Conservation (phyloP, 805 yeast genomes). For the Cyberlindnera xylosilytica region DNA sequence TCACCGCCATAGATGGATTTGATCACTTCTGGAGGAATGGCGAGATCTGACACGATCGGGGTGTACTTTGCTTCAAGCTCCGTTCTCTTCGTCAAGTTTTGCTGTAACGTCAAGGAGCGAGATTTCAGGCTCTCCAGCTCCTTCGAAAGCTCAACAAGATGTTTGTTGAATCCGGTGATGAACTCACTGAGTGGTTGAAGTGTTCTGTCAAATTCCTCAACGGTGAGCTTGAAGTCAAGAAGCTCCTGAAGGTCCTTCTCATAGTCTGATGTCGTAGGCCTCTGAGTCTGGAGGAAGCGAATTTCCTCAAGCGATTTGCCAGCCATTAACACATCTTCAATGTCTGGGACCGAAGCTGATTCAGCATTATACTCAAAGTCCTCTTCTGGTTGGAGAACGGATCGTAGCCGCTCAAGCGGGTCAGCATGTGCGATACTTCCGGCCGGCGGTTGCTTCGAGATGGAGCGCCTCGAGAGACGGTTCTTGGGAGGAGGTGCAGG, state of each 20-base stretch:
- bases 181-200: constrained; percentile 50
- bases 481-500: background rate
- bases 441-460: background rate
- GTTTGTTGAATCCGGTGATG: constrained; percentile 53
- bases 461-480: constrained; percentile 1
- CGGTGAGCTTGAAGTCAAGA: constrained; percentile 15
- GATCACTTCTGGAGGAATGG: constrained; percentile 72
- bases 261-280: background rate
- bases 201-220: constrained; percentile 24
- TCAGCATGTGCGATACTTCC: background rate
- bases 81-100: constrained; percentile 45
- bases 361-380: background rate
- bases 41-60: constrained; percentile 72
- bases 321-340: background rate
- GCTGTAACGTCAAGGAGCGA: constrained; percentile 47
- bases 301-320: constrained; percentile 19
- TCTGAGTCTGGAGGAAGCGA: constrained; percentile 10
- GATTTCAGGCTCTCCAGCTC: constrained; percentile 61
- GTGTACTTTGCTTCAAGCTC: constrained; percentile 51
- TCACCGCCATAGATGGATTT: constrained; percentile 55
- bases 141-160: constrained; percentile 50
- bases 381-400: background rate
- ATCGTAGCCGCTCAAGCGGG: background rate
- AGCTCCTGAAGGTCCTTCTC: constrained; percentile 17
- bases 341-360: background rate